Base-by-base conservation (phyloP, 768 basidiomycete genomes). In the Collybia nuda region DNA sequence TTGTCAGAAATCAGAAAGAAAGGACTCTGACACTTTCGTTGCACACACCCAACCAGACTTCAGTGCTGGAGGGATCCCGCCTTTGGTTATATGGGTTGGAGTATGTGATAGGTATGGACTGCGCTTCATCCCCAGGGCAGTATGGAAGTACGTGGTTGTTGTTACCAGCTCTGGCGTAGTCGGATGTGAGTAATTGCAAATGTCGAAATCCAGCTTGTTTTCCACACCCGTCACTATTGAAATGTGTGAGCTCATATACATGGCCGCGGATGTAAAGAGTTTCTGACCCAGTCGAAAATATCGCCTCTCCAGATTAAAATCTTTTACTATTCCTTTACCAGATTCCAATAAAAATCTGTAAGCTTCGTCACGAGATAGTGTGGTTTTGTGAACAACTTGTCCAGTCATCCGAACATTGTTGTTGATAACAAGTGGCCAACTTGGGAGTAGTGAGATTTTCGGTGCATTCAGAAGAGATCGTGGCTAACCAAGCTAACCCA, bases 151-250 rank as follows among this genome's bases (percentile, higher is more conserved):
- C 48, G 50, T 45, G 9, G 21, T 49, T 9, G 43, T n/a, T n/a
- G n/a, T n/a, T n/a, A n/a, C n/a, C n/a, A n/a, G n/a, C 23, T n/a
- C 36, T 21, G 37, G 42, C 12, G 48, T 38, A 15, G 24, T 29
- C 3, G 18, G 3, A 15, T 19, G 11, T 6, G 37, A 9, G 39
- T 46, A 54, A 23, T 49, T 36, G 6, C 48, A 54, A 4, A 54
- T 32, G 39, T 54, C 53, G 22, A 50, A 54, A 14, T 54, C 43
- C 15, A 36, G 8, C 28, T 45, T 54, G 22, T 40, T 41, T 37
- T 54, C 48, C 2, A 48, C 21, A 12, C 47, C 41, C 8, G 53
- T 54, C 18, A 54, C 53, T 54, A 17, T 46, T 9, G 43, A 44
- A 17, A 21, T 12, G 11, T 18, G 23, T n/a, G 21, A 44, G 21